These are phyloP conservation scores for Sequoia sempervirens DNA, from an alignment of 75 land plant species.

Conservation along the genomic window DNA sequence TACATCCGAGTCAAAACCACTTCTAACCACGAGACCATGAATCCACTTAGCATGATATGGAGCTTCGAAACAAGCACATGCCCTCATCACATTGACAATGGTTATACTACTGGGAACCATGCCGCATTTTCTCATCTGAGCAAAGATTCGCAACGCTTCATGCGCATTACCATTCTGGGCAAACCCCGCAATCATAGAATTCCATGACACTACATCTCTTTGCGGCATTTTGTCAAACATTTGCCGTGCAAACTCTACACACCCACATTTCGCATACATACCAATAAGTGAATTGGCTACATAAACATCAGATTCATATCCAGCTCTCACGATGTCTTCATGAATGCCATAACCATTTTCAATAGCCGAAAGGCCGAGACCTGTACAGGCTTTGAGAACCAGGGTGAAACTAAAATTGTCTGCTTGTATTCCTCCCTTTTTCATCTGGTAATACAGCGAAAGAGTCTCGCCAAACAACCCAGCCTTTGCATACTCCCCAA, in stretches of 20 bases:
- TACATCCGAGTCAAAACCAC: slow-evolving; percentile 29
- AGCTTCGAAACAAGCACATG: slow-evolving; percentile 25
- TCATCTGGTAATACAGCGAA: not conserved
- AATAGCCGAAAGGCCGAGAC: not conserved
- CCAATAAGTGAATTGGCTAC: slow-evolving; percentile 7
- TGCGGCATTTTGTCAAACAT: slow-evolving; percentile 42
- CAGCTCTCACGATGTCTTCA: not conserved
- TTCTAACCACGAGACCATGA: slow-evolving; percentile 15
- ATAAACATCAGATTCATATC: not conserved
- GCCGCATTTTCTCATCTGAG: slow-evolving; percentile 28
- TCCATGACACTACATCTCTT: slow-evolving; percentile 44
- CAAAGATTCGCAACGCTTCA: slow-evolving; percentile 35
- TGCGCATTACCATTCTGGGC: slow-evolving; percentile 4
- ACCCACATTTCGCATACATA: slow-evolving; percentile 30
- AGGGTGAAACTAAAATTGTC: slow-evolving; percentile 4
- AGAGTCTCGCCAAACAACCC: not conserved
- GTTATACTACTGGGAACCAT: slow-evolving; percentile 37
- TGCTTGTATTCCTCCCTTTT: slow-evolving; percentile 2
- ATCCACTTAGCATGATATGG: slow-evolving; percentile 22
- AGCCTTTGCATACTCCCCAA: not conserved
- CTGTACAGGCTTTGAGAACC: slow-evolving; percentile 2
- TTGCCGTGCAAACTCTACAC: not conserved
- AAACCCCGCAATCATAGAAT: slow-evolving; percentile 27
- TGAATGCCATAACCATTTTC: not conserved
- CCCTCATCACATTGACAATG: slow-evolving; percentile 26